A percentile compares a stretch with the other conserved stretches of the same genome.
These are phyloP conservation scores for Yamadazyma olivae DNA, from an alignment of 805 yeast genomes.

Conservation along the genomic window DNA sequence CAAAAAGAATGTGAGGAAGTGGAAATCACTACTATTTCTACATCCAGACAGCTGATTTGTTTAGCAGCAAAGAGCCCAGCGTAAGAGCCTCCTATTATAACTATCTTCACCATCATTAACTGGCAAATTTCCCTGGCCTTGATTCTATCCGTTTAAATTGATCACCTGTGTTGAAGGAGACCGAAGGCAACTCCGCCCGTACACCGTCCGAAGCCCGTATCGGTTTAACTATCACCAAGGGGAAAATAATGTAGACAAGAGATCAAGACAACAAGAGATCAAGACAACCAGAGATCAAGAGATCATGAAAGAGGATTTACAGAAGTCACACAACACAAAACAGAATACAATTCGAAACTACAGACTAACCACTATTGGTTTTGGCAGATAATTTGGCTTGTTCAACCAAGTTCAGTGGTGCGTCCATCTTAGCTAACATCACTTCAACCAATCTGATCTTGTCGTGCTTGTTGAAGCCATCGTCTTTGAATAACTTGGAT, in stretches of 20 bases:
- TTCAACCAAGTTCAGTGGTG: conserved; percentile 33
- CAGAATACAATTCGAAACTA: no score
- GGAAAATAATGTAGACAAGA: no score
- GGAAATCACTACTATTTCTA: conserved; percentile 22
- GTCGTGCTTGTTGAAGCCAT: conserved; percentile 25
- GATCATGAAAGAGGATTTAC: no score
- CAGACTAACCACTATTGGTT: conserved; percentile 17
- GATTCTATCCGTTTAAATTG: no score
- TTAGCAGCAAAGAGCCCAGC: conserved; percentile 29
- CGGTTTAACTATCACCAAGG: no score
- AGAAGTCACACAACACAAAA: no score
- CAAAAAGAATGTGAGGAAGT: conserved; percentile 23
- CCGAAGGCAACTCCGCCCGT: no score
- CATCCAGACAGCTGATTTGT: conserved; percentile 8
- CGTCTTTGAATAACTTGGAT: conserved; percentile 21
- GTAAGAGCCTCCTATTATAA: conserved; percentile 35
- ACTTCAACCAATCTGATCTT: conserved; percentile 35
- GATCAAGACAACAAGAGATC: no score
- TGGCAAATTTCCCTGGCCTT: no score
- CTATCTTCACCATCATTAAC: conserved; percentile 14
- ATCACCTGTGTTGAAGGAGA: no score
- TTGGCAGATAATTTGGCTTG: conserved; percentile 32
- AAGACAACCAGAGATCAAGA: no score
- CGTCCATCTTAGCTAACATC: conserved; percentile 35
- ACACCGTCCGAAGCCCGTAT: no score